These are phyloP conservation scores for Cutaneotrichosporon sp. DNA, from an alignment of 1,284 basidiomycete species.

Conservation along the genomic window DNA sequence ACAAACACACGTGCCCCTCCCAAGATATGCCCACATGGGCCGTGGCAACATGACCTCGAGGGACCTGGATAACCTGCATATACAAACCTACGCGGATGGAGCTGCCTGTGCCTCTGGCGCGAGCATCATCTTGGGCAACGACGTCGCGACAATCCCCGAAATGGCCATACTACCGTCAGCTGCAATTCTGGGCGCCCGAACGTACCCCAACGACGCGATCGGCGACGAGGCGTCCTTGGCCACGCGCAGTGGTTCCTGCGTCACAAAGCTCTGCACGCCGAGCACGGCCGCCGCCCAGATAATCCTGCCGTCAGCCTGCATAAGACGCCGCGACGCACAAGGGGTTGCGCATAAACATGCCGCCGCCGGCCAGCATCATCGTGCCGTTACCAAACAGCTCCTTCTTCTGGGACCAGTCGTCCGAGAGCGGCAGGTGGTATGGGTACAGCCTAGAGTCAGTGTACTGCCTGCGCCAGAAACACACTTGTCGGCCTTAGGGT, in stretches of 20 bases:
- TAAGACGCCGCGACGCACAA: slow-evolving; percentile 29
- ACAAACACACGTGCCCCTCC: too few relatives aligned
- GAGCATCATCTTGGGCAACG: slow-evolving; percentile 37
- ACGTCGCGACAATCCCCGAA: slow-evolving; percentile 35
- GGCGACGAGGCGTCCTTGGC: slow-evolving; percentile 35
- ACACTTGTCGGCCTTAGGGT: slow-evolving; percentile 39
- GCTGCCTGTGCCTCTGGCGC: slow-evolving; percentile 16
- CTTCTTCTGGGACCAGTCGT: slow-evolving; percentile 41
- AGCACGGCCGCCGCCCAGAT: slow-evolving; percentile 36
- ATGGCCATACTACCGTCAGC: slow-evolving; percentile 32
- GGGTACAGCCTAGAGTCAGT: slow-evolving; percentile 32
- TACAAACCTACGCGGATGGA: neutral
- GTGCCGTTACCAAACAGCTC: slow-evolving; percentile 33
- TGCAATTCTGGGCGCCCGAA: too few relatives aligned
- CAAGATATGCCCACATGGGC: too few relatives aligned
- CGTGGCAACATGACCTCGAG: too few relatives aligned
- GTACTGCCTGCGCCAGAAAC: too few relatives aligned
- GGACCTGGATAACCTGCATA: neutral
- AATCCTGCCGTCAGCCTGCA: slow-evolving; percentile 26
- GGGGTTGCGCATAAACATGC: slow-evolving; percentile 46
- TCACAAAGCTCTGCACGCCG: slow-evolving; percentile 33
- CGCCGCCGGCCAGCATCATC: slow-evolving; percentile 44
- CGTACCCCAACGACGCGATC: slow-evolving; percentile 37
- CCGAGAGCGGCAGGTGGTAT: slow-evolving; percentile 36
- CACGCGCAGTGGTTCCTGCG: slow-evolving; percentile 32